phyloP scores from a whole-genome alignment of 306 rosid species.

The Prunus mume region DNA sequence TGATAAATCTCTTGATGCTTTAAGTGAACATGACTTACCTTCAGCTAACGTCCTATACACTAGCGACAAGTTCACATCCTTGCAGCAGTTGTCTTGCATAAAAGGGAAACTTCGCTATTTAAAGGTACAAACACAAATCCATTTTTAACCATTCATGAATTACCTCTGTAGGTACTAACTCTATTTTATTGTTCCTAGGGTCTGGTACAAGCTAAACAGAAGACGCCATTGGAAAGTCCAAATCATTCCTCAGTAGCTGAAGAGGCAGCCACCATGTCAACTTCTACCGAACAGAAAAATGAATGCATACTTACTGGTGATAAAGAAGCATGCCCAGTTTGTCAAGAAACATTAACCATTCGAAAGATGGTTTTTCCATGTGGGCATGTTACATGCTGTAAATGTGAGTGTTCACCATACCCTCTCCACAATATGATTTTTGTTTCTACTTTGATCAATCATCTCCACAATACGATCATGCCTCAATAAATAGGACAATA shows the following conservation, averaged over 20 bases:
- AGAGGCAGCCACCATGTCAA: conserved; percentile 36
- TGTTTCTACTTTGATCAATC: background rate
- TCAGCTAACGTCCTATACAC: conserved; percentile 65
- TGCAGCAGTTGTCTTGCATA: conserved; percentile 55
- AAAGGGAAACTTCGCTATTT: conserved; percentile 94
- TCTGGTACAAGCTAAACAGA: conserved; percentile 74
- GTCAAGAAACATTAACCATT: conserved; percentile 75
- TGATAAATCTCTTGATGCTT: conserved; percentile 67
- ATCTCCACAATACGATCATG: conserved; percentile 15
- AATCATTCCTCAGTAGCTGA: conserved; percentile 40
- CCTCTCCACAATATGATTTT: conserved; percentile 13
- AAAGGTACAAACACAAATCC: conserved; percentile 50
- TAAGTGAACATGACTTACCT: conserved; percentile 64
- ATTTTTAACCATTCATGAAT: background rate
- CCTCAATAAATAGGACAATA: background rate
- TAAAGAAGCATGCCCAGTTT: conserved; percentile 85
- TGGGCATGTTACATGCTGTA: conserved; percentile 91
- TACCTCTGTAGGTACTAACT: conserved; percentile 2
- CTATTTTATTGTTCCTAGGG: conserved; percentile 51
- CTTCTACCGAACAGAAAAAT: conserved; percentile 42
- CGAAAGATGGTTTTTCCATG: conserved; percentile 96
- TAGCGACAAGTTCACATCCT: conserved; percentile 73
- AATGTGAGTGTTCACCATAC: conserved; percentile 57
- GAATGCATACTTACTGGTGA: conserved; percentile 37
- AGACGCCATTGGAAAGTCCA: conserved; percentile 37